A percentile compares a stretch with the other conserved stretches of the same genome.
Conservation (phyloP, 306 rosid species). For the Neltuma alba region DNA sequence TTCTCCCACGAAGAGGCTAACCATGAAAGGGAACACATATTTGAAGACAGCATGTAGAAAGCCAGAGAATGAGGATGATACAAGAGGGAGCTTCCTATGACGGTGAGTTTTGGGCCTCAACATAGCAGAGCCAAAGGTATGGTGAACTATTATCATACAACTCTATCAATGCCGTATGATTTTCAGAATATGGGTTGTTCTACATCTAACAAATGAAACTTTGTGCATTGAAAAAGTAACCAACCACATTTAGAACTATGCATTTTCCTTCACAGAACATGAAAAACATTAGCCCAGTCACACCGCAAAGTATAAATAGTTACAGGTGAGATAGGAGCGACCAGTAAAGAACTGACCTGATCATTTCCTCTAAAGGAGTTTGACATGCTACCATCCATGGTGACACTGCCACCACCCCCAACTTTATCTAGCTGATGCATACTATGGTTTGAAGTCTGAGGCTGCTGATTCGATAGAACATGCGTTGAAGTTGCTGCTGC, state of each 20-base stretch:
- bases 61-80: background rate
- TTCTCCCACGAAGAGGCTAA: background rate
- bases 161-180: background rate
- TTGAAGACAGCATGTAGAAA: background rate
- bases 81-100: background rate
- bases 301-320: constrained; percentile 2
- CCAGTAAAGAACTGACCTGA: constrained; percentile 70
- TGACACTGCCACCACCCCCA: constrained; percentile 74
- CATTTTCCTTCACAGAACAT: background rate
- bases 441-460: constrained; percentile 77
- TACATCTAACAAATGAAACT: background rate
- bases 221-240: background rate
- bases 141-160: background rate
- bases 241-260: background rate
- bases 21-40: background rate
- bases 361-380: constrained; percentile 95
- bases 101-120: background rate
- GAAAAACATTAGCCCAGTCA: background rate
- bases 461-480: constrained; percentile 83
- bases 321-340: background rate
- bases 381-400: constrained; percentile 86
- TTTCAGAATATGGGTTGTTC: background rate
- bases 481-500: constrained; percentile 86
- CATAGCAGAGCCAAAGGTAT: constrained; percentile 4
- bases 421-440: constrained; percentile 90